Base-by-base conservation (phyloP, 2,329 filamentous ascomycete species). In the Neurospora crassa region DNA sequence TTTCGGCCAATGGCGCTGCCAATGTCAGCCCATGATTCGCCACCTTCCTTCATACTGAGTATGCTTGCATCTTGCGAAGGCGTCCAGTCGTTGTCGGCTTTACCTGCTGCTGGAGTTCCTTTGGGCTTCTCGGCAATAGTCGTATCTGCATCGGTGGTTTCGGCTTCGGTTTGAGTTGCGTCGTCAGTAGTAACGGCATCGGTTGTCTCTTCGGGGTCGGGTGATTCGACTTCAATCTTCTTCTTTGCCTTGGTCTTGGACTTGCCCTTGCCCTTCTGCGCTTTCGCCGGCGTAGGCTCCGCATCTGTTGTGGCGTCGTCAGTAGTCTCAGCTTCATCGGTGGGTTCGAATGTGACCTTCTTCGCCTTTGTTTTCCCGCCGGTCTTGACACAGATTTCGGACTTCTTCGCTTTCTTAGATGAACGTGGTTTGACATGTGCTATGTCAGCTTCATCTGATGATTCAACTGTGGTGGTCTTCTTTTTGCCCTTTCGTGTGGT, bases 61-160 rank as follows among this genome's bases (percentile, higher is more conserved):
- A 72, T 71, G 11, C 11, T 40, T 40, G 73, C 73, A 24, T 76
- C 75, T 59, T 74, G 71, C 6, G 75, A 76, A 10, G 59, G 67
- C n/a, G 73, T 76, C 72, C 74, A 76, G 18, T 47, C 67, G 69
- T 73, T n/a, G 12, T 34, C 43, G 41, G 18, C 18, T 8, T 53
- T 53, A 3, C 47, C 47, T 14, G 20, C 47, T 18, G 20, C 29
- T 40, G 63, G 24, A 7, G 37, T 47, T 18, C n/a, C 40, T 42
- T 72, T 70, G 69, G 41, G 53, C 16, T 63, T 63, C 3, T 37
- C 14, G 7, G 53, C 53, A 2, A 37, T 29, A 29, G 53, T 37
- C 3, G 8, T 11, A 8, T 63, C 53, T 8, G 43, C 42, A 34
- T 69, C 47, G 40, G 69, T 71, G 18, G 43, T 59, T 42, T 72